These are phyloP conservation scores for Kodamaea nitidulidarum DNA, from an alignment of 805 yeast species.

Conservation along the genomic window DNA sequence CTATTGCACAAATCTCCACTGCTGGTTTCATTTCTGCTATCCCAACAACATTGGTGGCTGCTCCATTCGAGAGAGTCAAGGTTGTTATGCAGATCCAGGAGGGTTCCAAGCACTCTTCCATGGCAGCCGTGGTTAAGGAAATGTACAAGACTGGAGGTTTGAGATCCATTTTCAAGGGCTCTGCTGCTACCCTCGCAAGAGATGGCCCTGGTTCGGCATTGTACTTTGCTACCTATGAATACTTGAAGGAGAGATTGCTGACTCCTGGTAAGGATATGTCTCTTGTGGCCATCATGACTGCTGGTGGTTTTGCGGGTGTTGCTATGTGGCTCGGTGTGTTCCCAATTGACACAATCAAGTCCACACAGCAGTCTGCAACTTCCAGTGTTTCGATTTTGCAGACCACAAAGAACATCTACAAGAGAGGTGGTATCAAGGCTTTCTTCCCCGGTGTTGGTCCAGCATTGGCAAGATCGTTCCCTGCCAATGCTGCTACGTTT, in stretches of 20 bases:
- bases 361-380: conserved; percentile 68
- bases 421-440: conserved; percentile 77
- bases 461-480: conserved; percentile 90
- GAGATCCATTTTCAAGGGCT: conserved; percentile 82
- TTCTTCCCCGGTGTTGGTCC: conserved; percentile 98
- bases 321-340: conserved; percentile 95
- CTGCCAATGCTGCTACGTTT: conserved; percentile 99
- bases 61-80: conserved; percentile 94
- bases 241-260: conserved; percentile 61
- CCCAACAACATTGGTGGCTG: conserved; percentile 95
- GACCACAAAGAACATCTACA: conserved; percentile 67
- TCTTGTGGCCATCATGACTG: conserved; percentile 69
- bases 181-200: conserved; percentile 86
- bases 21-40: conserved; percentile 95
- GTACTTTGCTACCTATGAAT: conserved; percentile 92
- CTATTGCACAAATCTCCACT: conserved; percentile 69
- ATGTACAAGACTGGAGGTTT: conserved; percentile 80
- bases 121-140: conserved; percentile 58
- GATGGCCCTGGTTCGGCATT: conserved; percentile 98
- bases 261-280: conserved; percentile 56
- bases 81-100: conserved; percentile 84
- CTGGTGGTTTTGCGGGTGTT: conserved; percentile 96
- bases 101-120: conserved; percentile 40
- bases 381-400: conserved; percentile 51
- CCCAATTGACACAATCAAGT: conserved; percentile 94